A percentile compares a stretch with the other conserved stretches of the same genome.
These are phyloP conservation scores for Umbelopsis sp. DNA, from an alignment of 192 early-diverging fungal genomes.

Conservation along the genomic window DNA sequence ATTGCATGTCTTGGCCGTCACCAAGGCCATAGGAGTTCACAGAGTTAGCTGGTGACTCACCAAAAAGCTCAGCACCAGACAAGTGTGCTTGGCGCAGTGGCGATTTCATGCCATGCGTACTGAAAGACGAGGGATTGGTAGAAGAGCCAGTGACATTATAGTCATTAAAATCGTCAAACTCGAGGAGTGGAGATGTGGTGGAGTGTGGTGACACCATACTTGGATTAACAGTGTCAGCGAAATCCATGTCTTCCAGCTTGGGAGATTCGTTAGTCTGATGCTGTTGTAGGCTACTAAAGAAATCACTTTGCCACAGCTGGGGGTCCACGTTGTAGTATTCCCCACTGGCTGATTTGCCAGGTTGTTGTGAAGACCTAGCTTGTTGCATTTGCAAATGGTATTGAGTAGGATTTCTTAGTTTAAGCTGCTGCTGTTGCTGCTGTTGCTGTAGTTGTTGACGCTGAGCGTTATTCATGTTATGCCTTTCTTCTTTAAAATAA, in stretches of 20 bases:
- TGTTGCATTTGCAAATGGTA: conserved; percentile 29
- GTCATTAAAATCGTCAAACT: conserved; percentile 14
- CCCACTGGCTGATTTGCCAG: background rate
- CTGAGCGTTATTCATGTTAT: background rate
- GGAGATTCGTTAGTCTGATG: conserved; percentile 12
- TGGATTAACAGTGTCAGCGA: background rate
- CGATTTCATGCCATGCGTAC: conserved; percentile 16
- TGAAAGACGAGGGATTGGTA: conserved; percentile 8
- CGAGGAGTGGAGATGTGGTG: conserved; percentile 7
- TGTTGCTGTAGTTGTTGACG: conserved; percentile 15
- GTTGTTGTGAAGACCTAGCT: background rate
- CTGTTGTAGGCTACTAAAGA: conserved; percentile 14
- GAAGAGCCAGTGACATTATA: conserved; percentile 9
- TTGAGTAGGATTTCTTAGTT: conserved; percentile 32
- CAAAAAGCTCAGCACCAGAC: conserved; percentile 17
- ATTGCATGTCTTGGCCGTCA: background rate
- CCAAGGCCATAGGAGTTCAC: conserved; percentile 1
- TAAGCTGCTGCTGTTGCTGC: conserved; percentile 9
- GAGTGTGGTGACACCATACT: conserved; percentile 22
- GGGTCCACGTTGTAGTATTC: conserved; percentile 17
- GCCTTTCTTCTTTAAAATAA: no score
- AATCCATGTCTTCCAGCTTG: conserved; percentile 16
- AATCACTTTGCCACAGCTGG: conserved; percentile 13
- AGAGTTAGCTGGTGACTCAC: conserved; percentile 15
- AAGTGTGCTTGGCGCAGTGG: background rate